Base-by-base conservation (phyloP, 2,329 filamentous ascomycete genomes). In the Leptodontidium sp. region DNA sequence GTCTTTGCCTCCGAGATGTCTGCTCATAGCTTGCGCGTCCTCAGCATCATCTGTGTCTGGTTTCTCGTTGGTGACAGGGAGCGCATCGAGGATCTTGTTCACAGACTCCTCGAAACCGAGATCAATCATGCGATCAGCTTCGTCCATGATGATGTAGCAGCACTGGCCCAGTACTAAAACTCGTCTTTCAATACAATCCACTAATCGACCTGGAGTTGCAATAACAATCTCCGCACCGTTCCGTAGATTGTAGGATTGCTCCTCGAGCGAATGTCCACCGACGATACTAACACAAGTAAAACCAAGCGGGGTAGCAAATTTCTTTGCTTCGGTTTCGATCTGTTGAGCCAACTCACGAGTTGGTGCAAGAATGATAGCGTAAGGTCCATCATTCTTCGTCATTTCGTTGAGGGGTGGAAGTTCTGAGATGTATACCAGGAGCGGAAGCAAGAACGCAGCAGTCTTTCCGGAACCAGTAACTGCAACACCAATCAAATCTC, bases 391-490 rank as follows among this genome's bases (percentile, higher is more conserved):
- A 77, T 97, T 95, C 79, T 96, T 97, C 71, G 93, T 96, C 74
- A 87, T 82, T 71, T 97, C 93, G 70, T 92, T 91, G 50, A 99
- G 86, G 1, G 93, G 90, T 29, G 95, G 94, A 17, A 99, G 84
- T 75, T 96, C 92, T 0, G 92, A 93, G 73, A 99, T 99, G 82
- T 99, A 99, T 53, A 97, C 93, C 17, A 99, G 87, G 17, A 99
- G 83, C 0, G 96, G 96, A 45, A 99, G 85, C 29, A 99, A 83
- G 83, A 99, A 99, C 11, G 96, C 92, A 1, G 96, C 96, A 15
- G 96, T 99, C 84, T 99, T 99, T 85, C 96, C 96, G 59, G 96
- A 99, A 88, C 96, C 96, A 24, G 96, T 99, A 52, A 97, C 94
- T 72, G 96, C 96, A 40, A 99, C 95, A 84, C 95, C 96, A 73